Conservation (phyloP, 495 filamentous ascomycete genomes). For the Annulohypoxylon stygium region DNA sequence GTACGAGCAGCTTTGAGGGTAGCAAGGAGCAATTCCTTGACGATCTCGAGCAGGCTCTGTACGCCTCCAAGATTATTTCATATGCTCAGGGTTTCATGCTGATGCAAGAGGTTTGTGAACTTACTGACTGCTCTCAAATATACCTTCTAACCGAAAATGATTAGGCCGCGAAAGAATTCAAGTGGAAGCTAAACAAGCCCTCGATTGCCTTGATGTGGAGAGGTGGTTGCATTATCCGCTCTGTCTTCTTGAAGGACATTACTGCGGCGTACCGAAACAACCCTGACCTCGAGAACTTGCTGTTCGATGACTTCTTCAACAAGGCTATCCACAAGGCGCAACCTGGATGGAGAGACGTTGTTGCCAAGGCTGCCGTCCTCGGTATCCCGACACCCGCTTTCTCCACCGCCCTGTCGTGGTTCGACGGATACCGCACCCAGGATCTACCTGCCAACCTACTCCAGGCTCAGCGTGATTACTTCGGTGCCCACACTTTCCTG, state of each 20-base stretch:
- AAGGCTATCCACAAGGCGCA: conserved; percentile 97
- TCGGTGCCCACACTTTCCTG: conserved; percentile 97
- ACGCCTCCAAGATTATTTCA: conserved; percentile 99
- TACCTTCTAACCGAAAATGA: conserved; percentile 40
- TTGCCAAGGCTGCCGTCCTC: conserved; percentile 90
- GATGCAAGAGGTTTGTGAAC: conserved; percentile 90
- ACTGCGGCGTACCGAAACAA: conserved; percentile 94
- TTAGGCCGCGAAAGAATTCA: conserved; percentile 91
- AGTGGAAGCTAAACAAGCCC: conserved; percentile 99
- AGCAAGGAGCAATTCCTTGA: conserved; percentile 93
- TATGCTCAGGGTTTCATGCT: conserved; percentile 99
- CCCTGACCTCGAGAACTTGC: conserved; percentile 95
- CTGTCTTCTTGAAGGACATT: conserved; percentile 99
- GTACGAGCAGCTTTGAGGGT: conserved; percentile 82
- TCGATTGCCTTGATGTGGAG: conserved; percentile 99
- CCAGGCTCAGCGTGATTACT: conserved; percentile 99
- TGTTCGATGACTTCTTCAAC: conserved; percentile 99
- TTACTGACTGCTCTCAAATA: not conserved
- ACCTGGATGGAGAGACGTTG: conserved; percentile 93
- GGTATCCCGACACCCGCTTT: conserved; percentile 96
- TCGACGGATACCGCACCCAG: conserved; percentile 96
- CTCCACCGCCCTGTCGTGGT: conserved; percentile 96
- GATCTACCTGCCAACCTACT: conserved; percentile 96
- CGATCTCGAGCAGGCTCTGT: conserved; percentile 97
- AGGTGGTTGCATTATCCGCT: conserved; percentile 99